phyloP scores from a whole-genome alignment of 148 eudicot species.

The Cornus suecica region DNA sequence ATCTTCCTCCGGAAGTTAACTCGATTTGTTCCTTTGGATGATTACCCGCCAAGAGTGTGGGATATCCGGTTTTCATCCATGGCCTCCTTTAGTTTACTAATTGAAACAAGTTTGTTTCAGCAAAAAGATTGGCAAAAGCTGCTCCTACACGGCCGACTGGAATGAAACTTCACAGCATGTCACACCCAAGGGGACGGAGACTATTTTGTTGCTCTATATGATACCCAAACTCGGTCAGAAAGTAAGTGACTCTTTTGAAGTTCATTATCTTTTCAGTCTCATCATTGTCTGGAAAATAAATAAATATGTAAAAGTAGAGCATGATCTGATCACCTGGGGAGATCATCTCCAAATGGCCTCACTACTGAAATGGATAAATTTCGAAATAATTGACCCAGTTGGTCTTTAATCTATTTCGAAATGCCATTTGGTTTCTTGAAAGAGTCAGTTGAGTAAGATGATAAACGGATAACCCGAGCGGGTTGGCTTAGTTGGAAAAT shows the following conservation, averaged over 20 bases:
- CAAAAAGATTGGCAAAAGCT: constrained; percentile 45
- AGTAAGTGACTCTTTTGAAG: not conserved
- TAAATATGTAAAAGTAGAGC: not conserved
- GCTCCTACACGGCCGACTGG: constrained; percentile 40
- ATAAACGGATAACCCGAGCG: not conserved
- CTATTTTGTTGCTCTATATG: constrained; percentile 53
- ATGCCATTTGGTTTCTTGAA: not conserved
- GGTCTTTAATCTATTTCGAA: not conserved
- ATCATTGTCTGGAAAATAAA: not conserved
- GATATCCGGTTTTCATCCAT: not conserved
- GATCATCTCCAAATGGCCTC: not conserved
- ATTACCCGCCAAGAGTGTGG: not conserved
- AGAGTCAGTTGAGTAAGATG: not conserved
- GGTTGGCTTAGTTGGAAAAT: too few species aligned
- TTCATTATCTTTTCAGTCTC: not conserved
- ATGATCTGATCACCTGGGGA: not conserved
- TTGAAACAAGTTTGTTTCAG: constrained; percentile 30
- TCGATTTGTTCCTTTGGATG: too few species aligned
- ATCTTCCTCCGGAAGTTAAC: not conserved
- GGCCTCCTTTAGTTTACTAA: not conserved
- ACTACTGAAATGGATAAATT: not conserved
- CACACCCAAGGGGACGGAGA: constrained; percentile 34
- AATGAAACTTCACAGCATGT: constrained; percentile 45
- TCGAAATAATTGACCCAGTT: not conserved
- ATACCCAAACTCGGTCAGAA: constrained; percentile 9